phyloP scores from a whole-genome alignment of 768 basidiomycete species.

The Boletus tylopilopsis region DNA sequence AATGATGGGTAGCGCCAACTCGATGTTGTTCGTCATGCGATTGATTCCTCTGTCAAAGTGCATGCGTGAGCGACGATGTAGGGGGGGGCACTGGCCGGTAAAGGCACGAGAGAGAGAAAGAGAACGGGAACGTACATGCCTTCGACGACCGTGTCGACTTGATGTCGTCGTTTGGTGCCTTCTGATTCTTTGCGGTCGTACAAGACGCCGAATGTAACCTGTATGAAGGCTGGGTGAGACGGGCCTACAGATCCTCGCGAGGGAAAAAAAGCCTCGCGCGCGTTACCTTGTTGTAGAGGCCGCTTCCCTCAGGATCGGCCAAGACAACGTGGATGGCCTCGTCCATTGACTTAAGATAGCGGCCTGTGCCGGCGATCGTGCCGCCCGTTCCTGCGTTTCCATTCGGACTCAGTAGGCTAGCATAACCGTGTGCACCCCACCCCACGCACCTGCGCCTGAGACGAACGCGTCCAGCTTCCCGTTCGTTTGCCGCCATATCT shows the following conservation, averaged over 20 bases:
- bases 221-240: not conserved
- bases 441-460: constrained; percentile 70
- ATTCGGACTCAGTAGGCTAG: too few relatives aligned
- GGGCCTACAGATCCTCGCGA: not conserved
- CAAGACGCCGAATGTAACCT: constrained; percentile 94
- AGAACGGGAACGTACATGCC: constrained; percentile 55
- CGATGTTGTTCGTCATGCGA: constrained; percentile 86
- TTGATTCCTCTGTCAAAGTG: constrained; percentile 74
- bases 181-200: constrained; percentile 90
- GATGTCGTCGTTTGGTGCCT: constrained; percentile 88
- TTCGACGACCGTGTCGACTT: constrained; percentile 96
- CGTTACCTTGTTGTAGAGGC: constrained; percentile 93
- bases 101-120: not conserved
- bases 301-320: constrained; percentile 91
- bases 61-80: not conserved
- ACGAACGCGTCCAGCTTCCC: constrained; percentile 83
- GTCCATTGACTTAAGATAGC: constrained; percentile 73
- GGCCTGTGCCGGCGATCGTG: constrained; percentile 83
- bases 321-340: constrained; percentile 66
- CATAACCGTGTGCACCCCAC: too few relatives aligned
- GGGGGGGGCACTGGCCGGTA: not conserved
- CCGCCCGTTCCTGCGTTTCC: constrained; percentile 96
- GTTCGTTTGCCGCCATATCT: constrained; percentile 91
- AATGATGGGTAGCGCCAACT: constrained; percentile 77
- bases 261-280: not conserved